Percentiles rank a stretch among this genome's conserved stretches.
These are phyloP conservation scores for Strigomonas culicis DNA, from an alignment of 208 protist species.

Conservation along the genomic window DNA sequence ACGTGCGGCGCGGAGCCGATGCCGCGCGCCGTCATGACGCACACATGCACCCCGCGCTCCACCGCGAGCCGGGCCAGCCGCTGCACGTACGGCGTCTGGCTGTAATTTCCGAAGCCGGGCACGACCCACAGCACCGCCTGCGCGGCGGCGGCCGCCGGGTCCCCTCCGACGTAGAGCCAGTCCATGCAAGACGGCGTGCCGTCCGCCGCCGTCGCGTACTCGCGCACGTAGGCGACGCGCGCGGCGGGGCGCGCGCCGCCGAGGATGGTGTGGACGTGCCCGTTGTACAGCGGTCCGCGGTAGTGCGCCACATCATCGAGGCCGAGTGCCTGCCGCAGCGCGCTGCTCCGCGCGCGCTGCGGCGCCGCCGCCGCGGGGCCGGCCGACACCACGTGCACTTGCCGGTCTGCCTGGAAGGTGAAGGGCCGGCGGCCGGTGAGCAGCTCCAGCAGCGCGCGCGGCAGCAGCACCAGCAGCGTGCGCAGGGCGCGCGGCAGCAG, in stretches of 20 bases:
- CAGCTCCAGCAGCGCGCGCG: slow-evolving; percentile 32
- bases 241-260: slow-evolving; percentile 14
- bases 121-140: slow-evolving; percentile 47
- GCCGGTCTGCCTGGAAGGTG: slow-evolving; percentile 20
- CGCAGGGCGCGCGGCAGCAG: slow-evolving; percentile 24
- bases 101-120: slow-evolving; percentile 39
- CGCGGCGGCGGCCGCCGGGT: not conserved
- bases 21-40: slow-evolving; percentile 55
- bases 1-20: slow-evolving; percentile 50
- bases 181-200: slow-evolving; percentile 63
- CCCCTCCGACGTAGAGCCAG: slow-evolving; percentile 25
- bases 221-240: slow-evolving; percentile 36
- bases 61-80: slow-evolving; percentile 18
- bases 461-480: slow-evolving; percentile 31
- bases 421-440: slow-evolving; percentile 22
- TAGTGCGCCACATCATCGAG: slow-evolving; percentile 36
- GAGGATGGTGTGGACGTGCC: slow-evolving; percentile 53
- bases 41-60: slow-evolving; percentile 30
- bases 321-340: slow-evolving; percentile 25
- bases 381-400: slow-evolving; percentile 27
- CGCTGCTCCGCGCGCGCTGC: not conserved
- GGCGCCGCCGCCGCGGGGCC: slow-evolving; percentile 18
- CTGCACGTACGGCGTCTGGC: slow-evolving; percentile 44
- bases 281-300: slow-evolving; percentile 45
- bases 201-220: slow-evolving; percentile 37